Evolutionary conservation across 202 grass and related monocot genomes (phyloP).

Genomic region (Brachypodium distachyon): DNA sequence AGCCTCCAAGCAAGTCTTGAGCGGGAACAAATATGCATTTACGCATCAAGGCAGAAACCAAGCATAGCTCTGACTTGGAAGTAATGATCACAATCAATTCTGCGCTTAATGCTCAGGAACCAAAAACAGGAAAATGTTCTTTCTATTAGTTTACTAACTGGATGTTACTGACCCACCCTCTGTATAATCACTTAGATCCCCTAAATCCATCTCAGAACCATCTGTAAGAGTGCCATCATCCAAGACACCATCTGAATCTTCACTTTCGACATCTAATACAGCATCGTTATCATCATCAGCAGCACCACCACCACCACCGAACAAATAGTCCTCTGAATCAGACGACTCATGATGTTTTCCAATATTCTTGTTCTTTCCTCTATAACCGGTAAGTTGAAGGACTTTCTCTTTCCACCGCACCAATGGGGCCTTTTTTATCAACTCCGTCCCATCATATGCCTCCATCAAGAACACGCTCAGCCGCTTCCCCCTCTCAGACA

Average conservation of each 20-base stretch:
- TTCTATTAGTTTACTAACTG: background rate
- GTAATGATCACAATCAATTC: background rate
- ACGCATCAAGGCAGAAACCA: background rate
- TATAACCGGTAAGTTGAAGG: slow-evolving; percentile 58
- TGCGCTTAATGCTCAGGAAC: background rate
- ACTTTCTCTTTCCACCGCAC: slow-evolving; percentile 75
- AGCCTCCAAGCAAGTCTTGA: background rate
- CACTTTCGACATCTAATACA: slow-evolving; percentile 33
- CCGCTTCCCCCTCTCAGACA: slow-evolving; percentile 69
- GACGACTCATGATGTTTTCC: slow-evolving; percentile 20
- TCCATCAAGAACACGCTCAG: slow-evolving; percentile 65
- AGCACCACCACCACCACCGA: background rate
- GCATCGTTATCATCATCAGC: background rate
- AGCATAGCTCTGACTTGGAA: background rate
- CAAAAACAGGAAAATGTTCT: background rate
- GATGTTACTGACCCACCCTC: slow-evolving; percentile 14
- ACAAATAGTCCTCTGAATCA: slow-evolving; percentile 34
- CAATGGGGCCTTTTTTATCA: slow-evolving; percentile 56
- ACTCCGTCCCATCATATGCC: slow-evolving; percentile 65
- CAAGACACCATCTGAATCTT: slow-evolving; percentile 20
- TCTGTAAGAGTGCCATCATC: slow-evolving; percentile 32
- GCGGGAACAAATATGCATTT: background rate
- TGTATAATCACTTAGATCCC: slow-evolving; percentile 34
- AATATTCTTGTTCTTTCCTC: slow-evolving; percentile 57
- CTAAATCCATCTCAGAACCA: slow-evolving; percentile 59